Percentiles rank a stretch among this genome's conserved stretches.
Conservation (phyloP, 331 rosid species). For the Cydonia oblonga region DNA sequence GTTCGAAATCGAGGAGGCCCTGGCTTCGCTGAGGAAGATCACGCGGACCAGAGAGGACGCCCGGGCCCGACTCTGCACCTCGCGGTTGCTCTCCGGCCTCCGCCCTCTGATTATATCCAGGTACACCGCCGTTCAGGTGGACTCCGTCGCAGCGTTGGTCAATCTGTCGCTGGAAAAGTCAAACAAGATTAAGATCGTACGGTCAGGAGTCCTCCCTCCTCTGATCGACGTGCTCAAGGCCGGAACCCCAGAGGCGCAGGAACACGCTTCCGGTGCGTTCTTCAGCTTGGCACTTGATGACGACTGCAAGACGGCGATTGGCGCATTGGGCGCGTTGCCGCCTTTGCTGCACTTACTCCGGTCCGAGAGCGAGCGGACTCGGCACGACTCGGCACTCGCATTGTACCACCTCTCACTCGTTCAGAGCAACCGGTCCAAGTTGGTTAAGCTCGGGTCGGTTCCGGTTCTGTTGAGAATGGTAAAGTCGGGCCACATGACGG, state of each 20-base stretch:
- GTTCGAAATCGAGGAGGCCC: constrained; percentile 43
- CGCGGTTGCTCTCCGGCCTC: constrained; percentile 38
- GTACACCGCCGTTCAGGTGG: constrained; percentile 44
- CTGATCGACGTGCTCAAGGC: constrained; percentile 51
- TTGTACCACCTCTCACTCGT: constrained; percentile 66
- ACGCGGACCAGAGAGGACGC: constrained; percentile 44
- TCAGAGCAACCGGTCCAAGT: constrained; percentile 63
- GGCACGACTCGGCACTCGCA: constrained; percentile 71
- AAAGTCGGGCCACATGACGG: constrained; percentile 47
- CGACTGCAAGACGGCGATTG: constrained; percentile 70
- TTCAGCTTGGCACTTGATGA: constrained; percentile 73
- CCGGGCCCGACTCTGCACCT: constrained; percentile 46
- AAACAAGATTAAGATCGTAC: constrained; percentile 76
- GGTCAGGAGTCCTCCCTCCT: constrained; percentile 81
- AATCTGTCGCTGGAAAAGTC: constrained; percentile 53
- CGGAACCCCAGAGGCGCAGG: constrained; percentile 75
- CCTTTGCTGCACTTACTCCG: constrained; percentile 58
- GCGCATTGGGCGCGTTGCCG: constrained; percentile 70
- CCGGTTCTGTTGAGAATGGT: constrained; percentile 42
- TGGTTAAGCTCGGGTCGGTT: constrained; percentile 62
- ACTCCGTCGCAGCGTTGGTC: constrained; percentile 66
- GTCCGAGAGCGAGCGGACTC: constrained; percentile 58
- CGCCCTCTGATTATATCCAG: constrained; percentile 39
- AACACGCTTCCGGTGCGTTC: constrained; percentile 69
- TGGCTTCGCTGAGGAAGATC: constrained; percentile 44